These are phyloP conservation scores for Cyanidioschyzon merolae DNA, from an alignment of 23 red algal genomes.

Conservation along the genomic window DNA sequence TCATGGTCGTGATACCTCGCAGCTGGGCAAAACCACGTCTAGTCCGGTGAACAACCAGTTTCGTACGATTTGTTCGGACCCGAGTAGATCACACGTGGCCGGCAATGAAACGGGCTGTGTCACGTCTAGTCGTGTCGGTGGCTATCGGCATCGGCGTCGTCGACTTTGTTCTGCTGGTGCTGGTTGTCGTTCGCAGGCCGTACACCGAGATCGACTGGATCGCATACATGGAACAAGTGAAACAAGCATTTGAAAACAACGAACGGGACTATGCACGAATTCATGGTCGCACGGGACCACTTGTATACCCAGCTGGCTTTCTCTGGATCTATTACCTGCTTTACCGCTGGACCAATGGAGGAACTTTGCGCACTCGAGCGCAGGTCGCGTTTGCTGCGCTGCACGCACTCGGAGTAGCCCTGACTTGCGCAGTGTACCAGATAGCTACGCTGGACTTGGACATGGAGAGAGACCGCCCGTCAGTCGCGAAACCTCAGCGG, in stretches of 20 bases:
- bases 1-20: too few species aligned
- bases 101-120: too few species aligned
- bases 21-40: too few species aligned
- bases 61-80: too few species aligned
- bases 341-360: conserved; percentile 3
- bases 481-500: conserved; percentile 13
- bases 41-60: too few species aligned
- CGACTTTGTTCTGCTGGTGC: neutral
- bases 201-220: conserved; percentile 30
- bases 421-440: neutral
- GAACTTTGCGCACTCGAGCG: neutral
- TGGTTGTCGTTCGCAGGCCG: neutral
- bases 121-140: conserved; percentile 6
- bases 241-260: conserved; percentile 16
- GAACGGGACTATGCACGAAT: conserved; percentile 15
- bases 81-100: too few species aligned
- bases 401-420: neutral
- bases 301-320: conserved; percentile 80
- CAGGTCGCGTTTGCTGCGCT: conserved; percentile 24
- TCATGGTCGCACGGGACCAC: conserved; percentile 56
- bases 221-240: conserved; percentile 26
- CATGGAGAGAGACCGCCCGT: conserved; percentile 2
- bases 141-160: neutral
- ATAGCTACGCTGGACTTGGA: neutral
- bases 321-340: conserved; percentile 45